A percentile compares a stretch with the other conserved stretches of the same genome.
These are phyloP conservation scores for Aspergillus floridensis DNA, from an alignment of 2,329 filamentous ascomycete genomes.

Conservation along the genomic window DNA sequence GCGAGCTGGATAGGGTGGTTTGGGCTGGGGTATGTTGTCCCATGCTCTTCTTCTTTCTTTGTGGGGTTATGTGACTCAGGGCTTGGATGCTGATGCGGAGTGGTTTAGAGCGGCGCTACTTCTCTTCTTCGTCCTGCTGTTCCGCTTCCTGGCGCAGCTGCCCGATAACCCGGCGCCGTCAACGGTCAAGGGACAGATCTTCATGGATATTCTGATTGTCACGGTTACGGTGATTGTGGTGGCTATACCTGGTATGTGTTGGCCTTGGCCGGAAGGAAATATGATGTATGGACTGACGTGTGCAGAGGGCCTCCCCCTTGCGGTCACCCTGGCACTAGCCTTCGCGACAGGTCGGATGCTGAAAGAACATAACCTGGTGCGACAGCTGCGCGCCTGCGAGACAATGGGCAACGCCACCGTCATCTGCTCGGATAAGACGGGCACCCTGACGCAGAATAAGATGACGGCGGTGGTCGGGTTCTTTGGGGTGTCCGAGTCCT, in stretches of 20 bases:
- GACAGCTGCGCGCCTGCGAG: conserved; percentile 71
- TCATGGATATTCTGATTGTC: conserved; percentile 70
- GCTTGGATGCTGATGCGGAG: background rate
- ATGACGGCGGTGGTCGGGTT: conserved; percentile 74
- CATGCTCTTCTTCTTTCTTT: no score
- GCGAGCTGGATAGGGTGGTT: conserved; percentile 73
- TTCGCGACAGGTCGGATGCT: conserved; percentile 74
- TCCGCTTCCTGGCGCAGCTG: conserved; percentile 73
- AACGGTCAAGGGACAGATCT: conserved; percentile 64
- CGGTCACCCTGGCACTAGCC: conserved; percentile 69
- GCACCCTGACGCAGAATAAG: conserved; percentile 68
- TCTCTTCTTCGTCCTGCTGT: conserved; percentile 79
- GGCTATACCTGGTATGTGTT: conserved; percentile 54
- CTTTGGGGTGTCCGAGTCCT: conserved; percentile 45
- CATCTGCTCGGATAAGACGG: conserved; percentile 76
- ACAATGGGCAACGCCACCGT: conserved; percentile 76
- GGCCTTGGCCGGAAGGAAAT: no score
- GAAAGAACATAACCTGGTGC: conserved; percentile 70
- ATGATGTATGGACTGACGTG: no score
- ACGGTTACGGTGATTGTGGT: conserved; percentile 75
- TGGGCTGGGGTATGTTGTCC: conserved; percentile 37
- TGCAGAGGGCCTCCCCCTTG: conserved; percentile 66
- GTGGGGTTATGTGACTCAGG: no score
- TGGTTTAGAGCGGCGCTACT: conserved; percentile 58
- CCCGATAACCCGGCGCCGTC: conserved; percentile 55